Base-by-base conservation (phyloP, 805 yeast species). In the Saccharomycopsis schoenii region DNA sequence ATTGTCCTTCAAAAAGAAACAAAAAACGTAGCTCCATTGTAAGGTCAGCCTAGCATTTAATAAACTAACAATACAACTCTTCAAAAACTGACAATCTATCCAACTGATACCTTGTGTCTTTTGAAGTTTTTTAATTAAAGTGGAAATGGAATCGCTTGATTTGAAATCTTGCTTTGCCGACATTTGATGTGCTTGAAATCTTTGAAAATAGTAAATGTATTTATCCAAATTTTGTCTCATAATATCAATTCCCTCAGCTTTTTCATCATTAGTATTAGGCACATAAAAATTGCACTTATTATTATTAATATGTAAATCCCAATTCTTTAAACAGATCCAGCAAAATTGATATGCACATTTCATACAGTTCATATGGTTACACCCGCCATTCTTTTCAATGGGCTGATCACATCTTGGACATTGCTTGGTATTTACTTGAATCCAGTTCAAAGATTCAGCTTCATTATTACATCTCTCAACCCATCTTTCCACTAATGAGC, bases 341-440 rank as follows among this genome's bases (percentile, higher is more conserved):
- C 99, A 94, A 69, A 91, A 94, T 70, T 92, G 89, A 70, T 82
- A 73, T 12, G 71, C 69, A 71, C 99, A 94, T 62, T 83, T 85
- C 2, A 81, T 76, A 71, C 99, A 94, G 0, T 84, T 80, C 97
- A 94, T 93, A 73, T 94, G 99, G 72, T 93, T 93, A 74, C 99
- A 94, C 0, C 99, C 99, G 24, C 97, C 98, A 69, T 88, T 88
- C 68, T 93, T 91, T 70, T 94, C 97, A 64, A 93, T 94, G 36
- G 83, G 76, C 0, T 90, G 76, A 10, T 75, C 74, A 74, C 99
- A 94, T 68, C 82, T 82, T 0, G 97, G 96, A 71, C 99, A 94
- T 55, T 82, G 81, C 66, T 89, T 86, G 1, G 99, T 90, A 70
- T 93, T 85, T 2, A 87, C 83, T 2, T 83, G 78, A 25, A 94